Evolutionary conservation across 2,329 filamentous ascomycete species (phyloP).

Genomic region (Beauveria bassiana): DNA sequence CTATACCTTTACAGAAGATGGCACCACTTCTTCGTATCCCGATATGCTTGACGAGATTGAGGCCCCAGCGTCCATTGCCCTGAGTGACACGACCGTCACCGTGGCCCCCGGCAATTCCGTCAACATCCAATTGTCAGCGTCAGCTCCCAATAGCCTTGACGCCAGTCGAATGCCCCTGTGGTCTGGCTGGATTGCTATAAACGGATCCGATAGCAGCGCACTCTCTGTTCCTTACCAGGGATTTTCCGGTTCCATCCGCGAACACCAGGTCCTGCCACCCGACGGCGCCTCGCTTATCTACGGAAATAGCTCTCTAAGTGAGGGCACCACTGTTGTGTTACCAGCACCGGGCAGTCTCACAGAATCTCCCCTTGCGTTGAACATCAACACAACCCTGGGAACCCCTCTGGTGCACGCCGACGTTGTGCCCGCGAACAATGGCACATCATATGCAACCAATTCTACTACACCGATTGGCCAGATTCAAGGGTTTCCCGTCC

Average conservation of each 20-base stretch:
- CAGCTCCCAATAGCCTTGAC: slow-evolving; percentile 27
- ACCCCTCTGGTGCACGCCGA: slow-evolving; percentile 35
- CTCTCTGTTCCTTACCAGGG: slow-evolving; percentile 36
- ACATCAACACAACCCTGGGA: slow-evolving; percentile 35
- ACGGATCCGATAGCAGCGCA: slow-evolving; percentile 29
- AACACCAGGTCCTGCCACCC: slow-evolving; percentile 17
- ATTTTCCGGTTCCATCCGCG: slow-evolving; percentile 27
- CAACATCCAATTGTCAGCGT: slow-evolving; percentile 32
- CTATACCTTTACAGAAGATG: slow-evolving; percentile 31
- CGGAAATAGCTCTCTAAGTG: slow-evolving; percentile 16
- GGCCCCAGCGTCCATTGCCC: neutral
- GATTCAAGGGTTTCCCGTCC: slow-evolving; percentile 32
- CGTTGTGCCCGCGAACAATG: slow-evolving; percentile 30
- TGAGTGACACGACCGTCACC: slow-evolving; percentile 8
- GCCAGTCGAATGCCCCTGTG: slow-evolving; percentile 31
- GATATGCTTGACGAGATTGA: slow-evolving; percentile 20
- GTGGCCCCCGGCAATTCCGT: slow-evolving; percentile 29
- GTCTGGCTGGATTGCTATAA: slow-evolving; percentile 34
- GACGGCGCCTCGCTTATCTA: slow-evolving; percentile 26
- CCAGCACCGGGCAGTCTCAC: slow-evolving; percentile 13
- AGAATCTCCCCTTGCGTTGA: slow-evolving; percentile 29
- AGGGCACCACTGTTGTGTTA: slow-evolving; percentile 26
- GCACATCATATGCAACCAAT: slow-evolving; percentile 19
- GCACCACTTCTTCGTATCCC: slow-evolving; percentile 25
- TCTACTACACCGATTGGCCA: slow-evolving; percentile 29